Conservation (phyloP, 495 filamentous ascomycete genomes). For the Delitschia confertaspora region DNA sequence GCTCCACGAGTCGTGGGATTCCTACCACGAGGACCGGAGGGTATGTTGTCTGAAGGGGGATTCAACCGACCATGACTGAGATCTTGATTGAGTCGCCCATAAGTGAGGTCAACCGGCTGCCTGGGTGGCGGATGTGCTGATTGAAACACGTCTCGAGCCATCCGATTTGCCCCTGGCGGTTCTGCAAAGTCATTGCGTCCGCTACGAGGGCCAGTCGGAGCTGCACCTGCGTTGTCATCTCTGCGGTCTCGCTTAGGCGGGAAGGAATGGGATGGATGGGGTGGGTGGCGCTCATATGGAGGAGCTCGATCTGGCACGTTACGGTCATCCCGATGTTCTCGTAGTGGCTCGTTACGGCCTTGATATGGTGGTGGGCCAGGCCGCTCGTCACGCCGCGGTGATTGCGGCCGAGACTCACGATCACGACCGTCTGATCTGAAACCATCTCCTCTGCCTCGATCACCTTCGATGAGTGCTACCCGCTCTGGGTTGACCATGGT, state of each 20-base stretch:
- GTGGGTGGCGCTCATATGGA: slow-evolving; percentile 12
- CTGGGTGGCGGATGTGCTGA: slow-evolving; percentile 10
- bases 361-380: slow-evolving; percentile 31
- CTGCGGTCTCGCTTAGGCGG: slow-evolving; percentile 24
- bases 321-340: slow-evolving; percentile 40
- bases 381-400: slow-evolving; percentile 43
- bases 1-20: slow-evolving; percentile 33
- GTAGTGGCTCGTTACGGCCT: slow-evolving; percentile 33
- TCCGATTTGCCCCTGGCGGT: slow-evolving; percentile 3
- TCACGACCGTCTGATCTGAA: slow-evolving; percentile 35
- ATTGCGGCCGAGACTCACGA: slow-evolving; percentile 40
- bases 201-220: slow-evolving; percentile 32
- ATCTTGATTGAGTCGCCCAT: slow-evolving; percentile 40
- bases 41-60: slow-evolving; percentile 49
- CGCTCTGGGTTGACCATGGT: slow-evolving; percentile 47
- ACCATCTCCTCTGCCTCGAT: slow-evolving; percentile 18
- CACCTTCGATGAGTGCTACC: slow-evolving; percentile 42
- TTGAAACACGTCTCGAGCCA: slow-evolving; percentile 26
- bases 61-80: slow-evolving; percentile 39
- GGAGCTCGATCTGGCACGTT: slow-evolving; percentile 14
- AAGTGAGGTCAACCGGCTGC: slow-evolving; percentile 32
- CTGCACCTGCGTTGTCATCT: slow-evolving; percentile 20
- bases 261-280: slow-evolving; percentile 1
- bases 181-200: slow-evolving; percentile 11
- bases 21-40: slow-evolving; percentile 59